Conservation (phyloP, 495 filamentous ascomycete species). For the Oidiodendron maius region DNA sequence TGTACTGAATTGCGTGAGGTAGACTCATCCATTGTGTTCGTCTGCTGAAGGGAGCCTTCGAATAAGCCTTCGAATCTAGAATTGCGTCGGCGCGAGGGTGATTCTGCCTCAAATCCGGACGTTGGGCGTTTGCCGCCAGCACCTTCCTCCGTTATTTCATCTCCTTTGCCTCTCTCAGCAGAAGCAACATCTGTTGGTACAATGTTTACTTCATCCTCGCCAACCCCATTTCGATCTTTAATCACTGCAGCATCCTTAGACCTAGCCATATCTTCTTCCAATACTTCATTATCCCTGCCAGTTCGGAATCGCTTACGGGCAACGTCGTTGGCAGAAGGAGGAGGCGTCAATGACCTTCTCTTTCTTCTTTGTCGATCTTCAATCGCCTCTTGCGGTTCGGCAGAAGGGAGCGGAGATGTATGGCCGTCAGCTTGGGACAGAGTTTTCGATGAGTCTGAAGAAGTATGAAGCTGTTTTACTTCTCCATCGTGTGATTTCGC, state of each 20-base stretch:
- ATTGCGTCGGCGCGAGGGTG: constrained; percentile 19
- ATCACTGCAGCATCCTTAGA: constrained; percentile 6
- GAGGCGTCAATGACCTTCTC: constrained; percentile 64
- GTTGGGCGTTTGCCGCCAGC: neutral
- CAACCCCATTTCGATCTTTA: constrained; percentile 11
- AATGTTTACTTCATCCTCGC: neutral
- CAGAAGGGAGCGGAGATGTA: constrained; percentile 11
- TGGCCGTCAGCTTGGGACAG: constrained; percentile 7
- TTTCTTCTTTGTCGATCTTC: constrained; percentile 69
- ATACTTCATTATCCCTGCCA: constrained; percentile 5
- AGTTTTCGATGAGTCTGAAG: constrained; percentile 1
- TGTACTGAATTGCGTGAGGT: constrained; percentile 5
- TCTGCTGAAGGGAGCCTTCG: constrained; percentile 14
- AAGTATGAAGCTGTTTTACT: no score
- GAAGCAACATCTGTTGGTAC: neutral
- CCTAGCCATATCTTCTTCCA: neutral
- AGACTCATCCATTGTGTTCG: constrained; percentile 7
- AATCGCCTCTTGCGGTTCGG: constrained; percentile 28
- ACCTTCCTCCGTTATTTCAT: neutral
- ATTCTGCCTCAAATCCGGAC: neutral
- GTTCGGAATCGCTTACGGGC: constrained; percentile 36
- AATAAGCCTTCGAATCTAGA: constrained; percentile 54
- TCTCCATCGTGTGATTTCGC: neutral
- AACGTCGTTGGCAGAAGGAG: constrained; percentile 42
- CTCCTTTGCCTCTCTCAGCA: neutral